A percentile compares a stretch with the other conserved stretches of the same genome.
Conservation (phyloP, 2,329 filamentous ascomycete species). For the Neonectria magnoliae region DNA sequence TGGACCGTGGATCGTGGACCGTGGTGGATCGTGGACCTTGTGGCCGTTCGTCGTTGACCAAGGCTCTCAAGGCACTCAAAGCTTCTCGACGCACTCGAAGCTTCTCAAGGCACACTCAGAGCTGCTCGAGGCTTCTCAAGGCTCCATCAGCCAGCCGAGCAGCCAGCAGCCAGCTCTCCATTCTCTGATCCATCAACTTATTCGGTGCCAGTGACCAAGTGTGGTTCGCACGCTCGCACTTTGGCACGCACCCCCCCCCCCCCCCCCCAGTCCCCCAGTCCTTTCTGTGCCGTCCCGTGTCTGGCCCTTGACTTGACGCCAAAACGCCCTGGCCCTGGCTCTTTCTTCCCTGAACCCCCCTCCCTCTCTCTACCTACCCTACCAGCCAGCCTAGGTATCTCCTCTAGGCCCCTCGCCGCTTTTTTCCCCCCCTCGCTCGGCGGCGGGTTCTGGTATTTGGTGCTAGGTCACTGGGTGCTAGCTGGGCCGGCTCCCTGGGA, state of each 20-base stretch:
- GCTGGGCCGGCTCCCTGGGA: constrained; percentile 49
- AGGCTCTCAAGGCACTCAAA: background rate
- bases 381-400: background rate
- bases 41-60: background rate
- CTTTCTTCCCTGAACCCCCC: background rate
- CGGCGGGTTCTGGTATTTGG: constrained; percentile 26
- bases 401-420: background rate
- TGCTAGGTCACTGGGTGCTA: constrained; percentile 32
- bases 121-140: background rate
- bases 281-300: constrained; percentile 21
- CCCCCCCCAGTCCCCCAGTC: background rate
- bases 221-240: constrained; percentile 4
- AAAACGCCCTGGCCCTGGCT: constrained; percentile 21
- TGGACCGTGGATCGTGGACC: background rate
- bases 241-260: background rate
- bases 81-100: background rate
- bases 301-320: constrained; percentile 21
- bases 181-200: constrained; percentile 6
- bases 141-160: constrained; percentile 4
- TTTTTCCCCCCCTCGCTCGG: constrained; percentile 13
- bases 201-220: constrained; percentile 6
- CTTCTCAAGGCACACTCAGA: background rate
- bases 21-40: background rate
- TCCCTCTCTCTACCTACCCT: background rate
- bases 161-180: too few relatives aligned